Base-by-base conservation (phyloP, 352 stramenopile genomes). In the Pythium oligandrum region DNA sequence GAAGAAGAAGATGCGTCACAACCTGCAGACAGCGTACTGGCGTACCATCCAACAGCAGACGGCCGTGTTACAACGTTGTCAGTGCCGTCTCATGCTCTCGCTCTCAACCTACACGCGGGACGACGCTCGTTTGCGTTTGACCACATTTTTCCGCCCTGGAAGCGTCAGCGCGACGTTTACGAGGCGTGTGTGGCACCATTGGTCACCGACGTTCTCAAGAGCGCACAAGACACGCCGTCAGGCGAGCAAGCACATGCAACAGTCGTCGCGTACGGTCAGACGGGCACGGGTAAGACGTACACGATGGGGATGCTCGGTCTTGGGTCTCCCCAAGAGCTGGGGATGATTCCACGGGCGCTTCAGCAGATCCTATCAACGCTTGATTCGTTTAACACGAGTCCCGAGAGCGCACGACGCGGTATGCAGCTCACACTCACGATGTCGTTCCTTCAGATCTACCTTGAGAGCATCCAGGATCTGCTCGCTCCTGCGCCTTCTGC, bases 381-480 rank as follows among this genome's bases (percentile, higher is more conserved):
- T 37, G 38, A 48, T n/a, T 55, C 33, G 3, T 51, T 42, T 8
- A 74, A 77, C 36, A 9, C 11, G 4, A 51, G 53, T 38, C 4
- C 48, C 3, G 8, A 44, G 26, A 50, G 44, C 31, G n/a, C 57
- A 40, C 36, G 39, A 12, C n/a, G 40, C 17, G 32, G 6, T 3
- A n/a, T 36, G 3, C 26, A 49, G 31, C 53, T 69, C 0, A 48
- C 73, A 1, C 56, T 73, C 39, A 66, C 61, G 7, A 73, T 90
- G 59, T 83, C 71, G 11, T 88, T 88, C 47, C 44, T 87, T 26
- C 77, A 88, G 48, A 90, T 90, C 58, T 88, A 90, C 38, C 70
- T 90, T n/a, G 77, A 88, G 46, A 82, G 57, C 6, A 66, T 90
- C 44, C 73, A 90, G 62, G 77, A 90, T 47, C 55, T 87, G 33